Conservation (phyloP, 345 rosid genomes). For the Bretschneidera sinensis region DNA sequence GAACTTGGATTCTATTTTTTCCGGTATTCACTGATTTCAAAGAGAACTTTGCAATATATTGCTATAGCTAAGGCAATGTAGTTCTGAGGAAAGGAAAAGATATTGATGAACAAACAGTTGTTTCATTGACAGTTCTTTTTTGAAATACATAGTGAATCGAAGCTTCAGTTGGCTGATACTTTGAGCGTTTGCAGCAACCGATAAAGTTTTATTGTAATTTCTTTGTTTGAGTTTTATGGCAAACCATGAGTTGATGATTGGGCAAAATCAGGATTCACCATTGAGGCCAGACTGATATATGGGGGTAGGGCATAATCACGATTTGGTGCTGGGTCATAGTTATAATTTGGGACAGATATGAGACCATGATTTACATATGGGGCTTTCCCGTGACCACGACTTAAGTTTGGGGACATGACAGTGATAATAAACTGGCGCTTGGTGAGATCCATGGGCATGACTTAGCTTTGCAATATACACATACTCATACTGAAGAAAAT, state of each 20-base stretch:
- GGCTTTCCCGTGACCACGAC: conserved; percentile 11
- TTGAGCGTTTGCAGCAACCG: background rate
- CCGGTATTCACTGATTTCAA: too few species aligned
- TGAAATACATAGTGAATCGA: background rate
- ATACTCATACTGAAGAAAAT: conserved; percentile 13
- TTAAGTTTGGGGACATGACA: conserved; percentile 13
- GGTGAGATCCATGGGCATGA: conserved; percentile 16
- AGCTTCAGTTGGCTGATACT: background rate
- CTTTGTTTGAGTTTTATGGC: conserved; percentile 20
- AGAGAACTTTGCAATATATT: too few species aligned
- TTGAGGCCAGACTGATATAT: conserved; percentile 21
- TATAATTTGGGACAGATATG: conserved; percentile 24
- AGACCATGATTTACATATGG: conserved; percentile 23
- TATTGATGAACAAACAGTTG: background rate
- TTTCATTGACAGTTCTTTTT: background rate
- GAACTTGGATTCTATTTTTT: too few species aligned
- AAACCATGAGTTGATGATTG: conserved; percentile 24
- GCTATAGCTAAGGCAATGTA: too few species aligned
- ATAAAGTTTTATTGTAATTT: background rate
- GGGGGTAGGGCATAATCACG: conserved; percentile 17
- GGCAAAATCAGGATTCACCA: conserved; percentile 19
- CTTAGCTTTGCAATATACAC: conserved; percentile 11
- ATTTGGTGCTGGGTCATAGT: conserved; percentile 15
- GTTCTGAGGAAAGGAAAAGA: background rate
- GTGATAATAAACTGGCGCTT: background rate